Base-by-base conservation (phyloP, 169 alveolate species). In the Plasmodium berghei region DNA sequence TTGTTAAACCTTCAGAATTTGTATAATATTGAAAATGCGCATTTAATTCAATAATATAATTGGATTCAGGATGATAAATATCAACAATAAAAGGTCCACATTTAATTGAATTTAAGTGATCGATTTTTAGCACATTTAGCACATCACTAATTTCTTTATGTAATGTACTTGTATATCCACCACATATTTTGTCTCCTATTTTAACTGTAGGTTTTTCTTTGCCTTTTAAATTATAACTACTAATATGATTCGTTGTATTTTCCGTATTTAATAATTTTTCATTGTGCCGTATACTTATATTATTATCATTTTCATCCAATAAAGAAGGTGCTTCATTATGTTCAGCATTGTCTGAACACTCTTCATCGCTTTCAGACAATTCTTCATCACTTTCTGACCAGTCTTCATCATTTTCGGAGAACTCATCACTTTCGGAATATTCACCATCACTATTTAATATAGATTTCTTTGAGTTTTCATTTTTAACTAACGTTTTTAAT, bases 1-100 rank as follows among this genome's bases (percentile, higher is more conserved):
- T 48, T 14, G 90, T 80, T 66, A 80, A 24, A 55, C 24, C 61
- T 52, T 80, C 90, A 34, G 83, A 66, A 48, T 66, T 80, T n/a
- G 66, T 58, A 45, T 80, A 80, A 55, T 80, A 80, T 22, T 80
- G 90, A 61, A 80, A 80, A 58, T 67, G 77, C 5, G 90, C 90
- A 66, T 80, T 80, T 56, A 66, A 67, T 70, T 80, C 90, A 26
- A 80, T 80, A 16, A 80, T 80, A 54, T 66, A 80, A 67, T 80
- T 80, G 28, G 90, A 80, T 22, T 14, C 26, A 9, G 90, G 90
- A 54, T 80, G 75, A 66, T 66, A 80, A 34, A 80, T 80, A 24
- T 80, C 90, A 12, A 80, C 90, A 6, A 80, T 80, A 70, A 80
- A 80, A 6, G 90, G 90, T 1, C 90, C 90, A 67, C 90, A 80